A percentile compares a stretch with the other conserved stretches of the same genome.
phyloP scores from a whole-genome alignment of 2,329 filamentous ascomycete genomes.

The Calonectria ilicicola region DNA sequence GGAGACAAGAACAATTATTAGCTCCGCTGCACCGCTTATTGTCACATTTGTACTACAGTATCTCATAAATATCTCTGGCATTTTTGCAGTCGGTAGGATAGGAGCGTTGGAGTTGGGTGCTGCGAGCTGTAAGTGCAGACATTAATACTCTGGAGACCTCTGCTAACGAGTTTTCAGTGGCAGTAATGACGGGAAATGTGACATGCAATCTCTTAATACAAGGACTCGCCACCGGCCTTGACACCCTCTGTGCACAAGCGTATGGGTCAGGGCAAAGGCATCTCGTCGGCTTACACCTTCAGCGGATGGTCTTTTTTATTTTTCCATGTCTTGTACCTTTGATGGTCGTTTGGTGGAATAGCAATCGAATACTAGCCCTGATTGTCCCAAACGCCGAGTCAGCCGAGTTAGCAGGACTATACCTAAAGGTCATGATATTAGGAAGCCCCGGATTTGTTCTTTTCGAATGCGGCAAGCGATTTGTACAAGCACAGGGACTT shows the following conservation, averaged over 20 bases:
- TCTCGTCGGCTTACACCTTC: conserved; percentile 84
- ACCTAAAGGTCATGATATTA: conserved; percentile 77
- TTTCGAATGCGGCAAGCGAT: conserved; percentile 84
- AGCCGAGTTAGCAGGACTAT: conserved; percentile 77
- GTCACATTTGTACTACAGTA: conserved; percentile 83
- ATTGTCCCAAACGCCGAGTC: conserved; percentile 65
- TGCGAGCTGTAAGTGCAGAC: conserved; percentile 24
- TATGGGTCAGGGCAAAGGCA: conserved; percentile 92
- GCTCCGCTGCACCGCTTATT: conserved; percentile 78
- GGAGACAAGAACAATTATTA: conserved; percentile 83
- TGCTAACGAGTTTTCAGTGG: neutral
- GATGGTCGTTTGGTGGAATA: conserved; percentile 79
- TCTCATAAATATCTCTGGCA: conserved; percentile 82
- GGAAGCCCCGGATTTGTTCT: conserved; percentile 81
- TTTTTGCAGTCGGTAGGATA: conserved; percentile 82
- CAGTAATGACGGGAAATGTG: neutral
- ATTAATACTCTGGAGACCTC: neutral
- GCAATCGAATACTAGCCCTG: conserved; percentile 68
- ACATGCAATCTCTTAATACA: conserved; percentile 59
- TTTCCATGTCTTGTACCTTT: conserved; percentile 78
- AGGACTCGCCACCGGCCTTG: conserved; percentile 88
- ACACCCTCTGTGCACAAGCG: conserved; percentile 93
- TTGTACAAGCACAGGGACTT: conserved; percentile 84
- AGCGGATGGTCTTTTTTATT: conserved; percentile 82
- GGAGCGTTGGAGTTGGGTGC: conserved; percentile 70